These are phyloP conservation scores for Anethum foeniculum DNA, from an alignment of 140 eudicot genomes.

Conservation along the genomic window DNA sequence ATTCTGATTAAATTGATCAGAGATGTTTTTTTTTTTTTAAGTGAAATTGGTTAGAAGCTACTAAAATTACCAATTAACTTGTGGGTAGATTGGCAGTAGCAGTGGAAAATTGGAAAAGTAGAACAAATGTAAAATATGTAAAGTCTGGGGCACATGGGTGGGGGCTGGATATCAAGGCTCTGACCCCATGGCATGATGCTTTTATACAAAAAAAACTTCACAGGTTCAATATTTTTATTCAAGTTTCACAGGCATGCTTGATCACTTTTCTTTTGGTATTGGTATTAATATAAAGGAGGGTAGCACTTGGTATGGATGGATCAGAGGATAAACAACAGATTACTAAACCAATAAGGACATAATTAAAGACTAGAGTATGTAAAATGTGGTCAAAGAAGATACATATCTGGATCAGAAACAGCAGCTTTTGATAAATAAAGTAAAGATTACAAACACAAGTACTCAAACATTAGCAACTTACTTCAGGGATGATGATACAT, in stretches of 20 bases:
- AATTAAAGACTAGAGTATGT: neutral
- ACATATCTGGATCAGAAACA: neutral
- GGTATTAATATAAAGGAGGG: neutral
- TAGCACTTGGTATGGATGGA: neutral
- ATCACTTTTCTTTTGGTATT: neutral
- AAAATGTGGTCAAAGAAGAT: constrained; percentile 4
- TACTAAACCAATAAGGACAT: neutral
- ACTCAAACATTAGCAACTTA: constrained; percentile 7
- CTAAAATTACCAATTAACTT: neutral
- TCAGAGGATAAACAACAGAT: neutral
- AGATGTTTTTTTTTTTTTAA: too few relatives aligned
- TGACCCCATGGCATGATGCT: neutral
- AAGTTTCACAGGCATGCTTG: constrained; percentile 6
- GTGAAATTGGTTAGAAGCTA: too few relatives aligned
- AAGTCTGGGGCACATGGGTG: neutral
- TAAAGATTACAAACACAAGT: constrained; percentile 1
- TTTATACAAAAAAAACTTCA: neutral
- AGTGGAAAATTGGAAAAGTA: neutral
- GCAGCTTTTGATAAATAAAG: constrained; percentile 1
- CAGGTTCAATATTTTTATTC: neutral
- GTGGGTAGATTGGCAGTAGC: neutral
- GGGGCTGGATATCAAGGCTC: constrained; percentile 1
- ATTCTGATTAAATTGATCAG: too few relatives aligned
- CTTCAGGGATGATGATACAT: constrained; percentile 3
- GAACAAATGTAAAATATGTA: neutral